phyloP scores from a whole-genome alignment of 164 flowering plant genomes.

The Tinospora cordifolia region DNA sequence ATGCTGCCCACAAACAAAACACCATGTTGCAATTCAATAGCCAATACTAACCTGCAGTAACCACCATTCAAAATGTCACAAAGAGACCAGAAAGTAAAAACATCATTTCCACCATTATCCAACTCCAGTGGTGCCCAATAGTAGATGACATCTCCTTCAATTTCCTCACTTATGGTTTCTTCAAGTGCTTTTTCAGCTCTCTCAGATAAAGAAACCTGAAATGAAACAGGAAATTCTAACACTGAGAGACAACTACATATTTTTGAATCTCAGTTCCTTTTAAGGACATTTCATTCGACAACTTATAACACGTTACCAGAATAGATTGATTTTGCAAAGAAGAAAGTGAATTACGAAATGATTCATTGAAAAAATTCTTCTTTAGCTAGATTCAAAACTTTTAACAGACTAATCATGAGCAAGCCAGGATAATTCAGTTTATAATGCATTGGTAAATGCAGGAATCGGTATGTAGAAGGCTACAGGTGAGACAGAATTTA shows the following conservation, averaged over 20 bases:
- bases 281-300: background rate
- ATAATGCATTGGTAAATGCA: background rate
- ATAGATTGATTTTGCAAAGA: background rate
- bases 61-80: conserved; percentile 91
- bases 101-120: conserved; percentile 34
- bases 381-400: background rate
- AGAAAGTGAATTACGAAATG: background rate
- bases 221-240: conserved; percentile 2
- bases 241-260: background rate
- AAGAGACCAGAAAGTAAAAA: conserved; percentile 76
- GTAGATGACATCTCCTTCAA: conserved; percentile 71
- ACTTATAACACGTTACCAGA: background rate
- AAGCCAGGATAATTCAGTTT: background rate
- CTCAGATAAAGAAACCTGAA: conserved; percentile 68
- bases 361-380: background rate
- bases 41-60: conserved; percentile 67
- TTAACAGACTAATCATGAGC: background rate
- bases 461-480: background rate
- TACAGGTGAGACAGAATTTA: background rate
- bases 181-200: conserved; percentile 71
- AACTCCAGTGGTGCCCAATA: conserved; percentile 65
- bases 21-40: background rate
- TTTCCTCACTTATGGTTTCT: conserved; percentile 43
- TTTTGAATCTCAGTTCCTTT: too few relatives aligned
- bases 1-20: too few relatives aligned